Evolutionary conservation across 2,329 filamentous ascomycete genomes (phyloP).

Genomic region (Fusarium torreyae): DNA sequence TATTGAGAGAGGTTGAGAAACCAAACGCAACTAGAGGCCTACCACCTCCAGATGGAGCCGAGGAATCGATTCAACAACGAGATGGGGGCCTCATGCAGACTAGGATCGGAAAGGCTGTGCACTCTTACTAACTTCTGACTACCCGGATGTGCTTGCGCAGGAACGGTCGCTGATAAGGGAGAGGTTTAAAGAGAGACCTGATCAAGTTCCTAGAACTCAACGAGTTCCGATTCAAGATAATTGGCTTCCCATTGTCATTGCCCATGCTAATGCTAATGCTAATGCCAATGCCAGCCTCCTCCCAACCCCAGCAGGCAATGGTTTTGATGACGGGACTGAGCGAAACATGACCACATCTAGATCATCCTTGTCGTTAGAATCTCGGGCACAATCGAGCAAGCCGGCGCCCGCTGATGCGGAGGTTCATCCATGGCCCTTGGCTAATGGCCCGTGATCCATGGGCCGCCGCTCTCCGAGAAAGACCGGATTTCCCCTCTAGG

Average conservation of each 20-base stretch:
- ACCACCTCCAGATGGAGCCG: constrained; percentile 20
- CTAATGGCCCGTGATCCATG: constrained; percentile 39
- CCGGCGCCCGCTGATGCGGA: constrained; percentile 48
- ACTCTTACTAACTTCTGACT: constrained; percentile 41
- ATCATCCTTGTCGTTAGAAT: constrained; percentile 45
- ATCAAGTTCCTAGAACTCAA: constrained; percentile 13
- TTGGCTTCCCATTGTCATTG: constrained; percentile 35
- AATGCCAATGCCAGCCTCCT: constrained; percentile 40
- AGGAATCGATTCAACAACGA: constrained; percentile 25
- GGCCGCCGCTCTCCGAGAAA: constrained; percentile 41
- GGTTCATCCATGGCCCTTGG: constrained; percentile 31
- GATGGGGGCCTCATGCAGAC: constrained; percentile 27
- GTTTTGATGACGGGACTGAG: constrained; percentile 36
- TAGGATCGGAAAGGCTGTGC: constrained; percentile 38
- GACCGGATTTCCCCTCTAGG: constrained; percentile 40
- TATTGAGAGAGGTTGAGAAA: constrained; percentile 44
- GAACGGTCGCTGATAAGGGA: constrained; percentile 31
- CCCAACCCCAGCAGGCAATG: constrained; percentile 7
- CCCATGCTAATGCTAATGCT: constrained; percentile 30
- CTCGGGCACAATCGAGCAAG: constrained; percentile 44
- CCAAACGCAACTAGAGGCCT: constrained; percentile 28
- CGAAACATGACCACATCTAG: constrained; percentile 44
- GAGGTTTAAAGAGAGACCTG: constrained; percentile 17
- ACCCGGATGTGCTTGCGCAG: constrained; percentile 42
- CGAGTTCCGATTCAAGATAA: constrained; percentile 7